Evolutionary conservation across 441 rosid species (phyloP), one percentile per base, ranked within the genome.

Genomic region (Populus tomentosa): DNA sequence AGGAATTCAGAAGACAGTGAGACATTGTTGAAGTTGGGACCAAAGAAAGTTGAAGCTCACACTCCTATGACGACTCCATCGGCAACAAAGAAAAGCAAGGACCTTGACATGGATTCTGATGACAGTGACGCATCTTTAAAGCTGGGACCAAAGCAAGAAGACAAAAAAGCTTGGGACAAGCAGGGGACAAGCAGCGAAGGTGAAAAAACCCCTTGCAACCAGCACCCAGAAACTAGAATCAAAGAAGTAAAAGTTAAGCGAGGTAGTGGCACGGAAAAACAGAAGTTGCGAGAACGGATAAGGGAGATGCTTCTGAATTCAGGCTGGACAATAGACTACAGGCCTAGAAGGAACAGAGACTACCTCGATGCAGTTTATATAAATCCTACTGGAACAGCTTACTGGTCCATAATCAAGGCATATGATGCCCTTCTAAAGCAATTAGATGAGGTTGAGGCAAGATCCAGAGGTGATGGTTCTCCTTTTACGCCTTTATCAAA

Each of bases 341-440:
- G 97, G 78, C 99, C 99, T 70, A 87, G 99, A 84, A 91, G 92
- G 89, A 96, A 94, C 75, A 90, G 94, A 80, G 97, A 92, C 85
- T 96, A 96, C 82, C 82, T 88, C 68, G 98, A 96, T 88, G 97
- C 99, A n/a, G 97, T 96, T 36, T 96, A 96, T 78, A 85, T 94
- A 72, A 96, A 85, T 84, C 99, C 98, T 62, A 18, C 87, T 18
- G 99, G 99, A 75, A 90, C 92, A 36, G 97, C 99, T 71, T 96
- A 89, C 81, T 96, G 99, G 99, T 96, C 99, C 68, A 96, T 96
- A 36, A 89, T 92, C 68, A 96, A 96, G 87, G 99, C 99, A 68
- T 94, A 96, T 85, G 98, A 94, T 85, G 98, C 98, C 33, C 94
- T 96, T 86, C 83, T 79, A 80, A 91, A 92, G 90, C 98, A 94